Conservation (phyloP, 2,329 filamentous ascomycete genomes). For the Trichocomaceae sp. region DNA sequence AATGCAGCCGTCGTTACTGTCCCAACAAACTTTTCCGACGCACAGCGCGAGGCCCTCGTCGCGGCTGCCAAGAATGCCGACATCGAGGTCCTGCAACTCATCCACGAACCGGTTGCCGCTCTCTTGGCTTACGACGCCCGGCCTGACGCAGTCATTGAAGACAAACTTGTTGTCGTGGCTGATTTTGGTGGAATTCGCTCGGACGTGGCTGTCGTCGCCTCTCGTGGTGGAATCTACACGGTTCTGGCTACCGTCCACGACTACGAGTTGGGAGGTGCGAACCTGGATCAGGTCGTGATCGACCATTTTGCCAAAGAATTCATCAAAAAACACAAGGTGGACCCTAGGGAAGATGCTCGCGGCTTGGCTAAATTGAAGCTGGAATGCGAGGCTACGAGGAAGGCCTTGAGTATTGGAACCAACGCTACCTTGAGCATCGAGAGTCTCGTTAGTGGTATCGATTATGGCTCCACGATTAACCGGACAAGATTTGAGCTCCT, state of each 20-base stretch:
- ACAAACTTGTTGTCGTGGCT: constrained; percentile 87
- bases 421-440: constrained; percentile 92
- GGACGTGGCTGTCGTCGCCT: constrained; percentile 84
- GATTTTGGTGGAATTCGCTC: constrained; percentile 90
- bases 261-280: constrained; percentile 81
- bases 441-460: constrained; percentile 77
- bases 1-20: constrained; percentile 93
- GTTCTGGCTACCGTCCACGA: constrained; percentile 90
- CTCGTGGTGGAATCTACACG: constrained; percentile 91
- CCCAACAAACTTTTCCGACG: constrained; percentile 85
- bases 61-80: constrained; percentile 72
- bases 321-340: constrained; percentile 88
- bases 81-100: constrained; percentile 85
- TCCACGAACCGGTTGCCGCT: constrained; percentile 83
- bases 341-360: constrained; percentile 73
- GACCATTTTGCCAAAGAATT: constrained; percentile 99
- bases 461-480: constrained; percentile 91
- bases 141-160: constrained; percentile 63
- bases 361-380: constrained; percentile 86
- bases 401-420: constrained; percentile 78
- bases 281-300: constrained; percentile 83
- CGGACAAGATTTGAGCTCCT: constrained; percentile 87
- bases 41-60: constrained; percentile 73
- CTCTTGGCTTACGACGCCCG: constrained; percentile 87
- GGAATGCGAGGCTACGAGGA: constrained; percentile 87